phyloP scores from a whole-genome alignment of 2,329 filamentous ascomycete genomes.

The Pestalotiopsis sp. region DNA sequence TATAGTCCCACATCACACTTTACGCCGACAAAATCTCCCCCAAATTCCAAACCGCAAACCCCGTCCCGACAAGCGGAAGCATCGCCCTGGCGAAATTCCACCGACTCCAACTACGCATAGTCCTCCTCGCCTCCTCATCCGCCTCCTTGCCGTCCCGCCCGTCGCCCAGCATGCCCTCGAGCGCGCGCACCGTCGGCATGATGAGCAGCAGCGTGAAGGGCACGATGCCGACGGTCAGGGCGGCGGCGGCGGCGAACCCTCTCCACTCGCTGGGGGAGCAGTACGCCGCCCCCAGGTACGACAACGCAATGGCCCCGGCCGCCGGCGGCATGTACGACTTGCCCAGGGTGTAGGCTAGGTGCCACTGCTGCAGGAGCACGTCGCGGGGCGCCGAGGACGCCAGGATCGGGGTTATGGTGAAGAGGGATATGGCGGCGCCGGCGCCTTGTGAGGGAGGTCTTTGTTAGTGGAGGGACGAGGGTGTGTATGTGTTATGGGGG shows the following conservation, averaged over 20 bases:
- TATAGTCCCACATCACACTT: background rate
- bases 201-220: constrained; percentile 43
- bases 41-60: constrained; percentile 6
- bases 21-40: background rate
- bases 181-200: constrained; percentile 36
- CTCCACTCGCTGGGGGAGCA: constrained; percentile 33
- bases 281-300: constrained; percentile 40
- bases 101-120: background rate
- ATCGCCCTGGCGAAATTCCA: background rate
- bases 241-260: constrained; percentile 34
- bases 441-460: constrained; percentile 29
- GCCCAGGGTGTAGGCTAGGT: constrained; percentile 39
- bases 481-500: background rate
- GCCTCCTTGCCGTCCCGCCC: background rate
- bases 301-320: constrained; percentile 32
- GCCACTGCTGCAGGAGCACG: constrained; percentile 38
- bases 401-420: constrained; percentile 34
- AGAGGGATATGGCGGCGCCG: constrained; percentile 38
- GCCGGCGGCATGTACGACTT: constrained; percentile 39
- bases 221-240: constrained; percentile 38
- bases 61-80: constrained; percentile 4
- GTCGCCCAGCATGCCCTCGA: constrained; percentile 19
- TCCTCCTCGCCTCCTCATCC: background rate
- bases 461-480: background rate
- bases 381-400: constrained; percentile 29